These are phyloP conservation scores for Ustilago crameri DNA, from an alignment of 1,284 basidiomycete species.

Conservation along the genomic window DNA sequence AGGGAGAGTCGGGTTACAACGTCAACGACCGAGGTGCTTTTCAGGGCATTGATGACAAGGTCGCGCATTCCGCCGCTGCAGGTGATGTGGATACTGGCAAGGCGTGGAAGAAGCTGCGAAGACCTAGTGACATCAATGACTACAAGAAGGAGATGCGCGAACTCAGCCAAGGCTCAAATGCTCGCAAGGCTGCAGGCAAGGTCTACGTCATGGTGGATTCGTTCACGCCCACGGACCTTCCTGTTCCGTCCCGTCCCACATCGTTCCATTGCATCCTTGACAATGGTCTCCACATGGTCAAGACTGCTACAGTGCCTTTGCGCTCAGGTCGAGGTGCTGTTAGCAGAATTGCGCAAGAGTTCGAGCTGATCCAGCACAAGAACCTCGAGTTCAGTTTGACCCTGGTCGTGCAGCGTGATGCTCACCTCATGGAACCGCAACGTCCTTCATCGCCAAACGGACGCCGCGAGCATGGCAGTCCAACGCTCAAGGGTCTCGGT, in stretches of 20 bases:
- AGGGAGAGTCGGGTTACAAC: slow-evolving; percentile 71
- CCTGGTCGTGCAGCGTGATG: slow-evolving; percentile 60
- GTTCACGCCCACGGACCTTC: slow-evolving; percentile 59
- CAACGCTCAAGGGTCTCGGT: slow-evolving; percentile 56
- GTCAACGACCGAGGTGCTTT: slow-evolving; percentile 63
- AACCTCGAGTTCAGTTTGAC: slow-evolving; percentile 66
- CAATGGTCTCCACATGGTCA: slow-evolving; percentile 96
- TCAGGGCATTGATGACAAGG: slow-evolving; percentile 65
- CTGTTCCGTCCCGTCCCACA: slow-evolving; percentile 72
- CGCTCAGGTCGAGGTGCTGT: slow-evolving; percentile 72
- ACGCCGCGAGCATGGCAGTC: slow-evolving; percentile 47
- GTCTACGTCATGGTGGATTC: slow-evolving; percentile 81
- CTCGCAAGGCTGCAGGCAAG: slow-evolving; percentile 84
- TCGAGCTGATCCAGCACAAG: slow-evolving; percentile 73
- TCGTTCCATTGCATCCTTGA: slow-evolving; percentile 88
- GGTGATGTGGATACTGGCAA: slow-evolving; percentile 83
- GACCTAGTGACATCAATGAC: slow-evolving; percentile 95
- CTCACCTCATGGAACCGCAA: slow-evolving; percentile 54
- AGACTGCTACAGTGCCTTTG: slow-evolving; percentile 82
- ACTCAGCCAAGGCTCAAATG: slow-evolving; percentile 79
- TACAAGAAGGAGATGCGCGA: slow-evolving; percentile 87
- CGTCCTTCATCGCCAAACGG: slow-evolving; percentile 26
- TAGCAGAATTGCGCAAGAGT: slow-evolving; percentile 86
- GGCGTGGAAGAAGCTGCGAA: slow-evolving; percentile 86
- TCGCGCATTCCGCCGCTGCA: slow-evolving; percentile 77